Evolutionary conservation across 2,329 filamentous ascomycete genomes (phyloP), one percentile per base, ranked within the genome.

Genomic region (Cryphonectria nitschkei): DNA sequence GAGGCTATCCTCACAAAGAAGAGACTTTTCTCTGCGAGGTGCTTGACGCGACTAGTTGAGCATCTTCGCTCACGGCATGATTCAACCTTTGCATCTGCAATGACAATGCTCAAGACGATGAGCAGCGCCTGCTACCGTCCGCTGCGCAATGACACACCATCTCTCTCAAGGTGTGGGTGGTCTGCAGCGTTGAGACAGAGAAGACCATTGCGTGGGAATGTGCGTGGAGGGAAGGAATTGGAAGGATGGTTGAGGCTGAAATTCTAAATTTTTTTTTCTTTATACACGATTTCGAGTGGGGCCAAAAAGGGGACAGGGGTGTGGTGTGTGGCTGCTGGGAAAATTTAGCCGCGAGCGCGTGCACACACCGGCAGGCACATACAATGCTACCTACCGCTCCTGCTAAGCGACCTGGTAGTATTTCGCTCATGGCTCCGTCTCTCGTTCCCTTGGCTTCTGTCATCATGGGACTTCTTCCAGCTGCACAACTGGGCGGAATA

Each of bases 311-410:
- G 46, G 22, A 7, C 46, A 46, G 8, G 16, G 16, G 19, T 16
- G 46, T n/a, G 46, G 8, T 39, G 37, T 11, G 58, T 34, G 16
- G 32, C 61, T 46, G 61, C 37, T 64, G 61, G 61, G n/a, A 64
- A 46, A 32, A 46, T 46, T 32, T 64, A 64, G 61, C 61, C 61
- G 61, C 61, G 58, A 26, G 56, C 34, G 56, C 34, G 52, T 26
- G 29, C 34, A 37, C 56, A 29, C 60, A n/a, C 19, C 60, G 39
- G 61, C 61, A 64, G 61, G 61, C 39, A 64, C 13, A 43, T 43
- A 9, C 61, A 64, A 7, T 50, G n/a, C 7, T 22, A n/a, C 46
- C 9, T 39, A 39, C 37, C 11, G 37, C 22, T n/a, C 22, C 22
- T n/a, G 2, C 46, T 50, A 22, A 22, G 43, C 19, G 43, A 22